A percentile compares a stretch with the other conserved stretches of the same genome.
phyloP scores from a whole-genome alignment of 441 rosid species.

The Isatis lusitanica region DNA sequence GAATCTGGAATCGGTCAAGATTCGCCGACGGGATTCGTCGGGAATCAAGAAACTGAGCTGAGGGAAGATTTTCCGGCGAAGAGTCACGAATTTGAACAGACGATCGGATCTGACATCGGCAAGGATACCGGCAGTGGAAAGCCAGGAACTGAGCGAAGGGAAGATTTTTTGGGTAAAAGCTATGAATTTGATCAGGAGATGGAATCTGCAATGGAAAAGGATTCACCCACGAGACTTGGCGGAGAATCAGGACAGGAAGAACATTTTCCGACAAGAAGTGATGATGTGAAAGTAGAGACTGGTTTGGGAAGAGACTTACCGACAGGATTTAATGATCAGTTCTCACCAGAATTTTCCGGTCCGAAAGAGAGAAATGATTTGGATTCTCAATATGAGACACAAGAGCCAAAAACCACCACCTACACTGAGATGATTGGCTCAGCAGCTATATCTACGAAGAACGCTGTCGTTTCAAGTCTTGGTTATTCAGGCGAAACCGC shows the following conservation, averaged over 20 bases:
- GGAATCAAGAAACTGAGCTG: neutral
- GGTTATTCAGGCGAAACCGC: conserved; percentile 42
- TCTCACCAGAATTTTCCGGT: neutral
- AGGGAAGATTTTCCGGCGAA: neutral
- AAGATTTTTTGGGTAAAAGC: conserved; percentile 1
- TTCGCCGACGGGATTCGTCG: neutral
- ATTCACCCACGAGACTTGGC: neutral
- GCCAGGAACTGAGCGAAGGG: neutral
- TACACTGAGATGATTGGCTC: conserved; percentile 45
- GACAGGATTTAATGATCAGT: neutral
- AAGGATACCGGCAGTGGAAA: neutral
- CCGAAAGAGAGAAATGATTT: neutral
- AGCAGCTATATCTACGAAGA: conserved; percentile 42
- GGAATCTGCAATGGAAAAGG: neutral
- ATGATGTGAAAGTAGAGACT: conserved; percentile 15
- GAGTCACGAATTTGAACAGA: neutral
- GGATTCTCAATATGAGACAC: neutral
- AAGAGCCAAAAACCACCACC: conserved; percentile 36
- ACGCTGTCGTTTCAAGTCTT: conserved; percentile 48
- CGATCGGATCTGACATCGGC: neutral
- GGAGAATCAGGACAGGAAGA: neutral
- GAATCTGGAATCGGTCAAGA: neutral
- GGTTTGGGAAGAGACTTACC: conserved; percentile 18
- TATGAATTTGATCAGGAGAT: conserved; percentile 11
- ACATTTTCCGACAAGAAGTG: neutral